Evolutionary conservation across 306 rosid genomes (phyloP).

Genomic region (Begonia peltatifolia): DNA sequence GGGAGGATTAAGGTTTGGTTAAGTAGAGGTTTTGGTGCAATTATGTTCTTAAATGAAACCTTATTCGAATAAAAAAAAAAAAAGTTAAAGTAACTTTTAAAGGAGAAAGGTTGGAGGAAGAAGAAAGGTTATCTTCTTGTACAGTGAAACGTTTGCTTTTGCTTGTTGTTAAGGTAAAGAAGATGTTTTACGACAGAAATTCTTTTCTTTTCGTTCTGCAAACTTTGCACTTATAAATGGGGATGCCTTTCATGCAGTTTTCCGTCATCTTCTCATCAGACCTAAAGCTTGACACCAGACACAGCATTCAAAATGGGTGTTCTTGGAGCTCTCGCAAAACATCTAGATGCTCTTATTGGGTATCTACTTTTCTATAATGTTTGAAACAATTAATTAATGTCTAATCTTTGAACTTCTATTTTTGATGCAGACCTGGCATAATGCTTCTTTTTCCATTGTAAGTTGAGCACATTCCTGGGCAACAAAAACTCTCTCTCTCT

Average conservation of each 20-base stretch:
- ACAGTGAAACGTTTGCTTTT: conserved; percentile 4
- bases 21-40: too few relatives aligned
- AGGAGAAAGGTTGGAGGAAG: too few relatives aligned
- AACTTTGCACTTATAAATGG: not conserved
- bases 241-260: not conserved
- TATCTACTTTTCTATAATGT: conserved; percentile 10
- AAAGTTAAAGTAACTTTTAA: too few relatives aligned
- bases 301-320: conserved; percentile 36
- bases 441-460: conserved; percentile 90
- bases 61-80: too few relatives aligned
- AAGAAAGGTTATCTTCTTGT: too few relatives aligned
- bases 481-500: not conserved
- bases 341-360: conserved; percentile 67
- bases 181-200: conserved; percentile 31
- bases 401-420: conserved; percentile 12
- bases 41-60: too few relatives aligned
- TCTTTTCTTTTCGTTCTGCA: conserved; percentile 30
- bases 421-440: conserved; percentile 55
- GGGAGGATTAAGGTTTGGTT: too few relatives aligned
- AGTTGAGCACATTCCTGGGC: conserved; percentile 16
- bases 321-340: conserved; percentile 49
- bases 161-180: conserved; percentile 34
- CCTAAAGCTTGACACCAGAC: not conserved
- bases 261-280: not conserved
- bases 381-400: not conserved